Percentiles rank a stretch among this genome's conserved stretches.
Conservation (phyloP, 768 basidiomycete genomes). For the Scleroderma citrinum region DNA sequence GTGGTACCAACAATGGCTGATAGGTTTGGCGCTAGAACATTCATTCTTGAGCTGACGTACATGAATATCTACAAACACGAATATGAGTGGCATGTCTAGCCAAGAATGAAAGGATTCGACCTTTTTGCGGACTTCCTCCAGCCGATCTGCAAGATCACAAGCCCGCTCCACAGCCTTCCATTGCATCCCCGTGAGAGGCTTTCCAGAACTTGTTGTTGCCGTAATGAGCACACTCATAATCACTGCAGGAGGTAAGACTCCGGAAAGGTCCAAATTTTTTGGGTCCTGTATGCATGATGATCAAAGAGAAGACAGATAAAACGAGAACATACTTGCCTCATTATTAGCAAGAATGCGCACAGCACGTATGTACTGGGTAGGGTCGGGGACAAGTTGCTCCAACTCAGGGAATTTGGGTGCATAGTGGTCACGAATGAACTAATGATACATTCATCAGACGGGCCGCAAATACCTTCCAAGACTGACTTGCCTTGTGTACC, state of each 20-base stretch:
- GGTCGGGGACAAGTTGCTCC: conserved; percentile 90
- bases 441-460: conserved; percentile 8
- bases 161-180: conserved; percentile 83
- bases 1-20: conserved; percentile 98
- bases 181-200: conserved; percentile 56
- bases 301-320: conserved; percentile 1
- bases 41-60: conserved; percentile 99
- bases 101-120: conserved; percentile 30
- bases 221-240: conserved; percentile 97
- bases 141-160: conserved; percentile 80
- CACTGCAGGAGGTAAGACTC: conserved; percentile 79
- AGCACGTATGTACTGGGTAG: conserved; percentile 86
- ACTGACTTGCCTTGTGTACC: conserved; percentile 76
- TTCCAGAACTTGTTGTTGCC: conserved; percentile 84
- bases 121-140: conserved; percentile 88
- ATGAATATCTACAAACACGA: conserved; percentile 73
- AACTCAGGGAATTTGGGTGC: conserved; percentile 92
- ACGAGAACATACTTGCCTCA: conserved; percentile 41
- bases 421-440: conserved; percentile 99
- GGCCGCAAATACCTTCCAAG: conserved; percentile 1
- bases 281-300: conserved; percentile 51
- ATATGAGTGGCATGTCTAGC: conserved; percentile 2
- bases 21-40: conserved; percentile 95
- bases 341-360: conserved; percentile 85
- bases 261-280: conserved; percentile 76